Conservation (phyloP, 371 early-diverging fungal species). For the Chytridium lagenaria region DNA sequence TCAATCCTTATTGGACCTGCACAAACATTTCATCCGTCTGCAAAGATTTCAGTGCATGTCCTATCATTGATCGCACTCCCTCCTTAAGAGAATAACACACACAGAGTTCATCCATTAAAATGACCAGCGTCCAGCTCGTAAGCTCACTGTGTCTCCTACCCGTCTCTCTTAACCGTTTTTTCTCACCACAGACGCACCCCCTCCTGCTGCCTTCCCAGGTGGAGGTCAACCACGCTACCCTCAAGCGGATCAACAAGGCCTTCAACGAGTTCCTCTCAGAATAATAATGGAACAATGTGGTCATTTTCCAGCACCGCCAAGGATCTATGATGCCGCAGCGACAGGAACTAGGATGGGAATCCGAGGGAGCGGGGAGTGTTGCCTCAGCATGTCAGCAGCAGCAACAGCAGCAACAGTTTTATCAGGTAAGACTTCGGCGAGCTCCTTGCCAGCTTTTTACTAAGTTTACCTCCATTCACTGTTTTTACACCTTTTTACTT, state of each 20-base stretch:
- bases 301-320: constrained; percentile 4
- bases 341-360: neutral
- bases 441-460: no score
- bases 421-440: neutral
- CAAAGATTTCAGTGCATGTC: no score
- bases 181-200: constrained; percentile 12
- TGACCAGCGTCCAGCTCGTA: neutral
- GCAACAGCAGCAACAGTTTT: neutral
- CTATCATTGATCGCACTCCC: no score
- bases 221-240: neutral
- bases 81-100: no score
- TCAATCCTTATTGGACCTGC: no score
- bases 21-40: no score
- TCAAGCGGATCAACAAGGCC: neutral
- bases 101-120: no score
- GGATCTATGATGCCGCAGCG: constrained; percentile 5
- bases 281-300: neutral
- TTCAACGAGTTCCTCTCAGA: neutral
- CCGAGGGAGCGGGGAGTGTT: neutral
- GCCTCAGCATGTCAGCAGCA: neutral
- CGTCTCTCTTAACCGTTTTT: no score
- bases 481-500: no score
- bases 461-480: no score
- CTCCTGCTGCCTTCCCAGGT: constrained; percentile 1
- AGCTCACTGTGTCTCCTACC: neutral